Conservation (phyloP, 768 basidiomycete genomes). For the Auriculariales sp. region DNA sequence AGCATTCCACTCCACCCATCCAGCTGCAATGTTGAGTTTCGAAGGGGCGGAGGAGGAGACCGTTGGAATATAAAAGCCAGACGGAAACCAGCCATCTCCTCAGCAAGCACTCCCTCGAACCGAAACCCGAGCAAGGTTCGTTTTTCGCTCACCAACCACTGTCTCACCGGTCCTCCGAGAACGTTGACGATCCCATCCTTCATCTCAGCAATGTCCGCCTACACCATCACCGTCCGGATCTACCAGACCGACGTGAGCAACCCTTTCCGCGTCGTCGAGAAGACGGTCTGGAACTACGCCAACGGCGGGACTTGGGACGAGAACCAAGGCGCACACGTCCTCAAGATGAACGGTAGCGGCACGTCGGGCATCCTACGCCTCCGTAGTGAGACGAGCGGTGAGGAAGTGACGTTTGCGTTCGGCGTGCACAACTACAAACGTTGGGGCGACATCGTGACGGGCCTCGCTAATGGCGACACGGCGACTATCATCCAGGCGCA, state of each 20-base stretch:
- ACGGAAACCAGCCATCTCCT: no score
- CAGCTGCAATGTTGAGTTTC: no score
- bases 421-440: slow-evolving; percentile 26
- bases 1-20: no score
- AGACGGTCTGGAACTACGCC: slow-evolving; percentile 20
- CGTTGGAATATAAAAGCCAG: no score
- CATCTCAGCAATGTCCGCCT: slow-evolving; percentile 13
- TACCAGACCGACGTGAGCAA: slow-evolving; percentile 9
- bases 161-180: neutral
- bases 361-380: slow-evolving; percentile 25
- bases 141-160: no score
- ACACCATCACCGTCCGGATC: slow-evolving; percentile 10
- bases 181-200: neutral
- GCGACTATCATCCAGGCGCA: slow-evolving; percentile 13
- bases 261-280: slow-evolving; percentile 20
- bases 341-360: slow-evolving; percentile 24
- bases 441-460: slow-evolving; percentile 23
- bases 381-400: slow-evolving; percentile 13
- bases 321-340: slow-evolving; percentile 10
- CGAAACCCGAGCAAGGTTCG: no score
- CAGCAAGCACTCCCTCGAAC: no score
- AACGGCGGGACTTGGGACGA: slow-evolving; percentile 19
- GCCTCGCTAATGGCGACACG: slow-evolving; percentile 14
- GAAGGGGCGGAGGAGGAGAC: no score
- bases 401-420: slow-evolving; percentile 19